Evolutionary conservation across 495 filamentous ascomycete species (phyloP), one percentile per base, ranked within the genome.

Genomic region (Pyrenopolyporus hunteri): DNA sequence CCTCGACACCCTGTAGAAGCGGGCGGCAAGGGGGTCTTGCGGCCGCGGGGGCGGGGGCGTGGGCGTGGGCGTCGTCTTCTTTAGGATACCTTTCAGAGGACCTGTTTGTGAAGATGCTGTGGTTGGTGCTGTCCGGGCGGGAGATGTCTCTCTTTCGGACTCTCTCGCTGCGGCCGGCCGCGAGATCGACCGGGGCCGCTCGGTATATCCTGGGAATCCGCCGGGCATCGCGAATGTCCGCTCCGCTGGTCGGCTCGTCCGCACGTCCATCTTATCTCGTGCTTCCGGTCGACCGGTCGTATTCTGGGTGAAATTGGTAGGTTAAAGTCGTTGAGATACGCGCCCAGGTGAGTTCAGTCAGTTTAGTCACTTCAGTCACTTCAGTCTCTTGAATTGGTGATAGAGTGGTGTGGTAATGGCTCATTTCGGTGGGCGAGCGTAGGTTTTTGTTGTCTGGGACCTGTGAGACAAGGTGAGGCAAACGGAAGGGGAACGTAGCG

Each of bases 1-100:
- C 13, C 54, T 64, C n/a, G 69, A 37, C 10, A 71, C 37, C 53
- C 63, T 57, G 35, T 67, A 65, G 42, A 71, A 71, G 58, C 69
- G 61, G 52, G 69, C 69, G 6, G 69, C 69, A 29, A 71, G 63
- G 22, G 63, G 69, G 6, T 69, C 54, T 55, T 67, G 53, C 25
- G 47, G 57, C 31, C 52, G 63, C 11, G 47, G 25, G 20, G 28
- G 50, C 19, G 47, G 31, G 17, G 28, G 32, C n/a, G n/a, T n/a
- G n/a, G n/a, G n/a, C n/a, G n/a, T n/a, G n/a, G n/a, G n/a, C 36
- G 40, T 51, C 19, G 69, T 20, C 39, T 71, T 71, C 63, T 71
- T 71, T n/a, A 71, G 45, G 14, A 71, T 71, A 9, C 69, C 59
- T 57, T 35, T 69, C 13, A 68, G 63, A 40, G 66, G 66, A 17